phyloP scores from a whole-genome alignment of 2,329 filamentous ascomycete genomes.

The Dendryphion nanum region DNA sequence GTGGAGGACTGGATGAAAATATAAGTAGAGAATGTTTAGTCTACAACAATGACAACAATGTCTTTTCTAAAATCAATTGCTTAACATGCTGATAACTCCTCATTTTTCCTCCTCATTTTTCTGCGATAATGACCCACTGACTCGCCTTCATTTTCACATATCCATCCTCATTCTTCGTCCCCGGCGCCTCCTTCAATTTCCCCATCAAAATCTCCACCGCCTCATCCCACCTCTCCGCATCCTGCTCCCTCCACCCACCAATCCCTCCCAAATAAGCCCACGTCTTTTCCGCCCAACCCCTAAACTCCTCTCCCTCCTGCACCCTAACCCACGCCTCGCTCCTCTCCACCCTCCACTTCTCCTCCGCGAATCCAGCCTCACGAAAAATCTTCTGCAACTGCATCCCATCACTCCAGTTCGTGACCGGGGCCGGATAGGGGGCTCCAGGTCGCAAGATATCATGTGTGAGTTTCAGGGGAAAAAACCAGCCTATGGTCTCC shows the following conservation, averaged over 20 bases:
- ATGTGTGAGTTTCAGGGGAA: slow-evolving; percentile 19
- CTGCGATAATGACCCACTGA: slow-evolving; percentile 27
- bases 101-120: neutral
- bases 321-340: slow-evolving; percentile 24
- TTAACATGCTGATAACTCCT: too few relatives aligned
- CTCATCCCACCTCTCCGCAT: slow-evolving; percentile 29
- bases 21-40: too few relatives aligned
- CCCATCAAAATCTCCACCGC: slow-evolving; percentile 22
- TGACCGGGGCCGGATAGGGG: slow-evolving; percentile 15
- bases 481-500: slow-evolving; percentile 24
- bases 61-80: too few relatives aligned
- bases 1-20: neutral
- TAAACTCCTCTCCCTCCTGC: slow-evolving; percentile 14
- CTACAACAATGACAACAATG: too few relatives aligned
- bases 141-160: slow-evolving; percentile 27
- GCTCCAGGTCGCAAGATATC: slow-evolving; percentile 16
- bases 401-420: slow-evolving; percentile 26
- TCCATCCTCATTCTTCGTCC: slow-evolving; percentile 19
- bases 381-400: slow-evolving; percentile 25
- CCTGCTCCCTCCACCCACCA: slow-evolving; percentile 21
- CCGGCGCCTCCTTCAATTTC: slow-evolving; percentile 14
- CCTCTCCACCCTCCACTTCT: slow-evolving; percentile 19
- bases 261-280: slow-evolving; percentile 31
- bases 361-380: slow-evolving; percentile 24
- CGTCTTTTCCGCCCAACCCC: slow-evolving; percentile 23